Percentiles rank a stretch among this genome's conserved stretches.
Evolutionary conservation across 1,284 basidiomycete genomes (phyloP).

Genomic region (Meira miltonrushii): DNA sequence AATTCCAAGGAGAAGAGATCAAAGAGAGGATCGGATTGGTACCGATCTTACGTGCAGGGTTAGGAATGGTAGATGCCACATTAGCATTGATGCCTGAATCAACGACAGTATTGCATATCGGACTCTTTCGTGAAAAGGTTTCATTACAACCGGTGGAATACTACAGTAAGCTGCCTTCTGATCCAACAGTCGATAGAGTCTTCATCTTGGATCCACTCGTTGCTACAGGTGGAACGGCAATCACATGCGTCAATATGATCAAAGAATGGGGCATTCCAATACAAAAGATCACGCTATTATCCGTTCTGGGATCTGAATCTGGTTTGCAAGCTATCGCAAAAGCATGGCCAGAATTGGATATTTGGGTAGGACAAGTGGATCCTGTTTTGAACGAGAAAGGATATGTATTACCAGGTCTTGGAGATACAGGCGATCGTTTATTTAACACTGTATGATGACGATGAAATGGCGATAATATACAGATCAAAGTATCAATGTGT

Average conservation of each 20-base stretch:
- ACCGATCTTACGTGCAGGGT: constrained; percentile 83
- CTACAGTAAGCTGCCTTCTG: constrained; percentile 61
- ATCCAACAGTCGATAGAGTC: constrained; percentile 71
- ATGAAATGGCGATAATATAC: not conserved
- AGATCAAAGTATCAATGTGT: not conserved
- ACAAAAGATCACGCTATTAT: constrained; percentile 71
- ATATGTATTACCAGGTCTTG: constrained; percentile 44
- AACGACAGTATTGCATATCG: constrained; percentile 83
- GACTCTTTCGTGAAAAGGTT: constrained; percentile 82
- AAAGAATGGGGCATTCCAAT: constrained; percentile 49
- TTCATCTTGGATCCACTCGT: constrained; percentile 82
- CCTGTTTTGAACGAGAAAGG: constrained; percentile 38
- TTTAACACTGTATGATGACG: constrained; percentile 28
- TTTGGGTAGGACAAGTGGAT: constrained; percentile 53
- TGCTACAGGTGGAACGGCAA: constrained; percentile 88
- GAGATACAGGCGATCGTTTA: constrained; percentile 42
- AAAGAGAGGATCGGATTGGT: constrained; percentile 70
- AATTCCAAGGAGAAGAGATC: constrained; percentile 35
- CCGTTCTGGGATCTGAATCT: constrained; percentile 70
- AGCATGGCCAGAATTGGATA: constrained; percentile 75
- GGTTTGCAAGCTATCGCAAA: constrained; percentile 67
- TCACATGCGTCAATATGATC: constrained; percentile 53
- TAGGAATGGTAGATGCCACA: constrained; percentile 77
- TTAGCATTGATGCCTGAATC: constrained; percentile 64
- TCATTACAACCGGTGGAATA: constrained; percentile 80